Conservation (phyloP, 2,329 filamentous ascomycete species). For the Verruconis gallopava region DNA sequence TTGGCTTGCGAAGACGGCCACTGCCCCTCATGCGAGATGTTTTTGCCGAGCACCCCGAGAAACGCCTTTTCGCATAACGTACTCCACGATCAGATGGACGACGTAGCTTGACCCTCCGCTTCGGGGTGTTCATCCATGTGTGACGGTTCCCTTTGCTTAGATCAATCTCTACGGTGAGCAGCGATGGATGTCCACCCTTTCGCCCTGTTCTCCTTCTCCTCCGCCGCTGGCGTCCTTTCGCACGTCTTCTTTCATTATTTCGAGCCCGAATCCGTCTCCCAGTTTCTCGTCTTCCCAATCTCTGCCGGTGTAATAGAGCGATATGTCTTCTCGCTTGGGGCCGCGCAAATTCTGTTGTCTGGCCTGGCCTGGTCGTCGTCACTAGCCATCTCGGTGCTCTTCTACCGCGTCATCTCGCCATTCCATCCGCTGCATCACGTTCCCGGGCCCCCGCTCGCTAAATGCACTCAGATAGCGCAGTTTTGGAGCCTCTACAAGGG, state of each 20-base stretch:
- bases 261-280: neutral
- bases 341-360: neutral
- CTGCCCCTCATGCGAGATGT: too few species aligned
- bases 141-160: too few species aligned
- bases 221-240: neutral
- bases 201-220: too few species aligned
- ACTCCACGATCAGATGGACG: too few species aligned
- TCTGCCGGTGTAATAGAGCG: neutral
- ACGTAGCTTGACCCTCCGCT: too few species aligned
- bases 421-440: neutral
- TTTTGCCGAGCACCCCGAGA: too few species aligned
- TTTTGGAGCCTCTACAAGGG: neutral
- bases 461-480: neutral
- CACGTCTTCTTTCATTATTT: neutral
- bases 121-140: too few species aligned
- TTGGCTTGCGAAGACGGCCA: too few species aligned
- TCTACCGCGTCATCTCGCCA: neutral
- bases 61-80: too few species aligned
- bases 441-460: neutral
- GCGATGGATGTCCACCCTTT: too few species aligned
- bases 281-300: neutral
- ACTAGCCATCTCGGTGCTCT: neutral
- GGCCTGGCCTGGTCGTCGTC: neutral
- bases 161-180: too few species aligned
- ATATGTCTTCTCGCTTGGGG: neutral